Evolutionary conservation across 2,329 filamentous ascomycete genomes (phyloP), one percentile per base, ranked within the genome.

Genomic region (Knufia petricola): DNA sequence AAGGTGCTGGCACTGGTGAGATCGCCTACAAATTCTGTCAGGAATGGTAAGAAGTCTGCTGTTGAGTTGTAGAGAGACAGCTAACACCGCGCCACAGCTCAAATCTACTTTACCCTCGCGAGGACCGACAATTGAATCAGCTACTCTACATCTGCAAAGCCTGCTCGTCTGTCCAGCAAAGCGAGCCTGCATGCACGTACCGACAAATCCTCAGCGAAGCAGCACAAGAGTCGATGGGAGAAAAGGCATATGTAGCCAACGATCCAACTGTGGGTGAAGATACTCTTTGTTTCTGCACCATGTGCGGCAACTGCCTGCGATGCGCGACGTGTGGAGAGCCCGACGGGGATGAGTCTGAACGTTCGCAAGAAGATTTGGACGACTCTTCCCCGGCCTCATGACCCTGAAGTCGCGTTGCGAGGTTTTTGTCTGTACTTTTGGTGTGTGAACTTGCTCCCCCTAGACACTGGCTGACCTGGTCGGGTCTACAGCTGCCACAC

Each of bases 21-120:
- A 89, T 96, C 68, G 88, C 87, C 41, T 98, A 96, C 70, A 84
- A 87, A 63, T 98, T 98, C 77, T 98, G 92, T 74, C 88, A 87
- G 60, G 92, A 98, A 76, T 98, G 92, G 82, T 84, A 68, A 48
- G 15, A n/a, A 37, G 13, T 56, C 49, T 56, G 21, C 15, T 8
- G 13, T 32, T 41, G 7, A 42, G 39, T 7, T 17, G 3, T 9
- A 28, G 26, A 28, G 26, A n/a, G 8, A 3, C n/a, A 23, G 24
- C 47, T 51, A 57, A 53, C 57, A 28, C 62, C 61, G 50, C 34
- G 10, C 34, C 20, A 38, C 59, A 85, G 82, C 73, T 95, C 89
- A 61, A 98, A 98, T 75, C 85, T 98, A 78, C 76, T 98, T 48
- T 96, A 96, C 64, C 92, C 92, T 44, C 92, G 94, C 70, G 94